Conservation (phyloP, 495 filamentous ascomycete species). For the Hyphodiscus hymeniophilus region DNA sequence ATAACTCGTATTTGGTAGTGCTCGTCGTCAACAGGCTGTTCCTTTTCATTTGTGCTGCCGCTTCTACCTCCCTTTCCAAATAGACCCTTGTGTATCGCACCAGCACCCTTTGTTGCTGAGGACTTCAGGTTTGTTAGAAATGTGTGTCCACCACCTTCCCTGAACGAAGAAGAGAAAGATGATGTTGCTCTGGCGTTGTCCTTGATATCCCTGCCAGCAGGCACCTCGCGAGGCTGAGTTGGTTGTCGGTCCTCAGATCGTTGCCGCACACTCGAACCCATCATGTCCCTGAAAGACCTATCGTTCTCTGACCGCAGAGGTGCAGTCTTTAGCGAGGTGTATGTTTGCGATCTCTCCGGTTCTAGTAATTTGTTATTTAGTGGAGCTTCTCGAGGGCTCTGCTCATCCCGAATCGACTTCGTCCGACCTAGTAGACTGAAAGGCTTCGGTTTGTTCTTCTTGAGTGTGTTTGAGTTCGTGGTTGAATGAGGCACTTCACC, state of each 20-base stretch:
- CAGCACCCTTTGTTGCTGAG: conserved; percentile 63
- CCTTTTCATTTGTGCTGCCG: conserved; percentile 60
- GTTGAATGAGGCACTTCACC: conserved; percentile 3
- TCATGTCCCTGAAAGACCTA: conserved; percentile 53
- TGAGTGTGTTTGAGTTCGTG: conserved; percentile 9
- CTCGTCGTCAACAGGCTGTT: conserved; percentile 55
- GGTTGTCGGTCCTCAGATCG: conserved; percentile 55
- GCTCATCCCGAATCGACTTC: conserved; percentile 55
- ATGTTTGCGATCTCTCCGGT: conserved; percentile 29
- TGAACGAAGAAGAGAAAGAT: conserved; percentile 45
- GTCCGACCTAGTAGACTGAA: conserved; percentile 57
- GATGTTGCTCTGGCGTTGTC: conserved; percentile 23
- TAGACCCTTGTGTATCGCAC: conserved; percentile 68
- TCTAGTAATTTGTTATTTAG: conserved; percentile 29
- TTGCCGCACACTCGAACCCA: conserved; percentile 50
- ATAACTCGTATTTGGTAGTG: conserved; percentile 72
- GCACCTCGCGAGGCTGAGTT: conserved; percentile 24
- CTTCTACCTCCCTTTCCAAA: conserved; percentile 69
- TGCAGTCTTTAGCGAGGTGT: conserved; percentile 42
- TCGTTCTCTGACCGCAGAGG: conserved; percentile 53
- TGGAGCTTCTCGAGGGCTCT: conserved; percentile 30
- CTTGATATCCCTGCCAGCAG: not conserved
- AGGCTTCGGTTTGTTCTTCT: conserved; percentile 44
- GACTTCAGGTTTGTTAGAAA: conserved; percentile 68
- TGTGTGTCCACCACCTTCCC: conserved; percentile 47